Base-by-base conservation (phyloP, 352 stramenopile genomes). In the Globisporangium parvum region DNA sequence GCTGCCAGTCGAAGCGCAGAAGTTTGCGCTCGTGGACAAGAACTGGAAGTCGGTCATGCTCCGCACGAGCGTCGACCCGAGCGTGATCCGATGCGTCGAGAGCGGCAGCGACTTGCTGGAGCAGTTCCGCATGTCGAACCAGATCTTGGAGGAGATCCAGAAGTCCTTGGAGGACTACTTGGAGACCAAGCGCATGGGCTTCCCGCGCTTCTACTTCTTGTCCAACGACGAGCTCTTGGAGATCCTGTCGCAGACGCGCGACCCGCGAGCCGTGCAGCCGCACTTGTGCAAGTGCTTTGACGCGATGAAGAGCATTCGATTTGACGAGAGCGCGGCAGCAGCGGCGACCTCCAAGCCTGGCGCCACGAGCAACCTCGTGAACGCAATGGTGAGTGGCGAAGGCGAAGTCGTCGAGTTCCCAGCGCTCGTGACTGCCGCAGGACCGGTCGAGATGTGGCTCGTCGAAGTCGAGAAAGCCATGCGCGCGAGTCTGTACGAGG, bases 201-300 rank as follows among this genome's bases (percentile, higher is more conserved):
- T 97, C 45, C 89, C 89, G 12, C 84, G 87, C 10, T 96, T 97
- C 45, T 97, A 96, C 60, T 97, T 97, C 57, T 49, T 97, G 0
- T 97, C 89, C 0, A 97, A 97, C 60, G 89, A 97, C 45, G 89
- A 97, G 52, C 59, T 97, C 35, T 63, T 97, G 3, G 89, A 96
- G 49, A 97, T 97, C 59, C 66, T 97, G 0, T 95, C 80, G 1
- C 88, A 97, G 66, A 97, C 88, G 0, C 75, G 88, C 5, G 89
- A 97, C 24, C 89, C 89, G 6, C 79, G 85, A 2, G 88, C 89
- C 24, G 89, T 96, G 10, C 89, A 97, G 50, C 88, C 89, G 0
- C 89, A 97, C 65, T 69, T 97, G 26, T 79, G 77, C 3, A 97
- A 97, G 55, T 97, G 88, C 57, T 97, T 97, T 59, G 89, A 97